Evolutionary conservation across 768 basidiomycete genomes (phyloP), one percentile per base, ranked within the genome.

Genomic region (Psilocybe cyanescens): DNA sequence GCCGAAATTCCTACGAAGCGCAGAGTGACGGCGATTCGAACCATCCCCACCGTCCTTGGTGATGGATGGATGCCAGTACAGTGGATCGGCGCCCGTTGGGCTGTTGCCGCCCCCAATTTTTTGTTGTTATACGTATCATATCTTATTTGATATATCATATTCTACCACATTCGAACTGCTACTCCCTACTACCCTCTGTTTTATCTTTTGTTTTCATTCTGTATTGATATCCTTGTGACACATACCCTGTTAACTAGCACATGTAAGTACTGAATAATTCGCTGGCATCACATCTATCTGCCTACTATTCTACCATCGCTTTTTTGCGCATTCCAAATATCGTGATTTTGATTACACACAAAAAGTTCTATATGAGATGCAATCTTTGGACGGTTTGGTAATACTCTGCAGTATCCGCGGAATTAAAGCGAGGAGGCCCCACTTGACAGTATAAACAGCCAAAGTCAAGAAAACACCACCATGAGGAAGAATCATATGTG

Each of bases 41-140:
- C 49, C 76, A 76, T 45, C 82, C 82, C 3, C 71, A 79, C 47
- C 71, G 83, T 39, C 83, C 82, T 62, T 84, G 83, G 83, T 83
- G 63, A 67, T 54, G 29, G 7, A 30, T 57, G 41, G 8, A 29
- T 28, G 24, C 24, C 24, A 24, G 24, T n/a, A 4, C 8, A n/a
- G n/a, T 7, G n/a, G 47, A 50, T 50, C 24, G 24, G 16, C 35
- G 16, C n/a, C 31, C 37, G 12, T 17, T 4, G 16, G 24, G 46
- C 46, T 24, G 14, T 16, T n/a, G 6, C 5, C 2, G 24, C 37
- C 19, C 37, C 7, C 35, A 5, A 19, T 17, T 48, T 11, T 44
- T 28, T 48, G 59, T 48, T 37, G 28, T 55, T 29, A 17, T 33
- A 17, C 33, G 17, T 8, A 53, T 33, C 31, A 24, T 53, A 53